Conservation (phyloP, 2,329 filamentous ascomycete genomes). For the Fusarium succisae region DNA sequence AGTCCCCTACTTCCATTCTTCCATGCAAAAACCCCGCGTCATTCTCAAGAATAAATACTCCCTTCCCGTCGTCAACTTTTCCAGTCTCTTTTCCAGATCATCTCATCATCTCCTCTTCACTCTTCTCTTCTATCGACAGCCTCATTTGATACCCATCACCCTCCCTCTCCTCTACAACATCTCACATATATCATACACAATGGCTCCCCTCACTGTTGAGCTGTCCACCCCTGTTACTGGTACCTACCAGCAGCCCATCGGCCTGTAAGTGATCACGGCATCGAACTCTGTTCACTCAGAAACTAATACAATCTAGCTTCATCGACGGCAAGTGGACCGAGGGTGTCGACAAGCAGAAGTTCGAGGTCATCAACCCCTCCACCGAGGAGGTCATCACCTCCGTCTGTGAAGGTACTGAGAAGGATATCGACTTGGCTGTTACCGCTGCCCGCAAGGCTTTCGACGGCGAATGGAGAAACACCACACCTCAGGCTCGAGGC, state of each 20-base stretch:
- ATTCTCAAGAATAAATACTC: conserved; percentile 43
- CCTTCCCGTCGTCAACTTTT: conserved; percentile 28
- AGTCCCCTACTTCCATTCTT: conserved; percentile 21
- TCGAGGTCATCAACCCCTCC: conserved; percentile 90
- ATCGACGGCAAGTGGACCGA: conserved; percentile 92
- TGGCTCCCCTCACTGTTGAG: conserved; percentile 59
- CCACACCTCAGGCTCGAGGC: conserved; percentile 76
- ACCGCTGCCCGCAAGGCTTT: conserved; percentile 87
- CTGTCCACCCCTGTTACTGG: conserved; percentile 75
- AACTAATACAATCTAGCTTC: conserved; percentile 64
- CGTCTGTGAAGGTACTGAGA: conserved; percentile 86
- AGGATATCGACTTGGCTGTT: conserved; percentile 85
- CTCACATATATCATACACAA: conserved; percentile 31
- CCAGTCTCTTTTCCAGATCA: conserved; percentile 36
- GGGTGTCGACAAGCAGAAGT: conserved; percentile 85
- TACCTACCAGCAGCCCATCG: conserved; percentile 66
- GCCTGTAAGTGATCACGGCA: conserved; percentile 60
- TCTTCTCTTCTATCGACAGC: conserved; percentile 15
- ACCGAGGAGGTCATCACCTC: conserved; percentile 86
- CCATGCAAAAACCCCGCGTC: conserved; percentile 38
- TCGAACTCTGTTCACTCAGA: background rate
- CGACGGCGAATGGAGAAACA: conserved; percentile 74
- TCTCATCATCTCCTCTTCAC: conserved; percentile 25
- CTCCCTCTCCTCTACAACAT: conserved; percentile 4
- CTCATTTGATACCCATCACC: conserved; percentile 38